These are phyloP conservation scores for Lichtheimia hyalospora DNA, from an alignment of 371 early-diverging fungal genomes.

Conservation along the genomic window DNA sequence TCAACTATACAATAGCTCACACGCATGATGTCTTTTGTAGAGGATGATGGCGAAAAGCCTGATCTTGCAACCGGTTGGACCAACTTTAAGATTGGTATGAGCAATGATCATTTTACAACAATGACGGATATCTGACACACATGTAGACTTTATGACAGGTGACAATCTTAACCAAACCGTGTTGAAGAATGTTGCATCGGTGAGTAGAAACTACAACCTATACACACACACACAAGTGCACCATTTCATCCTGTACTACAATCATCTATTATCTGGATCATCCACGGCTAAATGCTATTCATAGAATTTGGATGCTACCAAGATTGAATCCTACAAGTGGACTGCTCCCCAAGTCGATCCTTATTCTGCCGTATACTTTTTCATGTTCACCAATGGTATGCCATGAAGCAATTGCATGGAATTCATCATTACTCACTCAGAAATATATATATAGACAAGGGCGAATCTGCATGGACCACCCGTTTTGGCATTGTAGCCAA, in stretches of 20 bases:
- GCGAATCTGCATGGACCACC: constrained; percentile 31
- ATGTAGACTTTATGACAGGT: constrained; percentile 40
- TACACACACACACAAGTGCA: no score
- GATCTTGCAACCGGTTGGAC: constrained; percentile 21
- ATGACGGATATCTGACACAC: not conserved
- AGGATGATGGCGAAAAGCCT: constrained; percentile 17
- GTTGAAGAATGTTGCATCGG: constrained; percentile 31
- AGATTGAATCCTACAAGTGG: constrained; percentile 21
- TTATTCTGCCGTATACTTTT: constrained; percentile 33
- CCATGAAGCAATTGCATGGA: not conserved
- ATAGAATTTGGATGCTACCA: constrained; percentile 26
- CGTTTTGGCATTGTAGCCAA: constrained; percentile 32
- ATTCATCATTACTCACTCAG: not conserved
- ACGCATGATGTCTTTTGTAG: constrained; percentile 6
- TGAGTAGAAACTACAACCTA: constrained; percentile 3
- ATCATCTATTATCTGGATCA: not conserved
- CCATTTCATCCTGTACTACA: no score
- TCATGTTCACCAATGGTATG: constrained; percentile 36
- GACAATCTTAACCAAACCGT: constrained; percentile 29
- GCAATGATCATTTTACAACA: not conserved
- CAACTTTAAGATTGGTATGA: constrained; percentile 31
- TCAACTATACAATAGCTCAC: not conserved
- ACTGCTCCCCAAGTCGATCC: constrained; percentile 33
- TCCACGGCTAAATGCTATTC: not conserved
- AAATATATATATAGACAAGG: constrained; percentile 7